Evolutionary conservation across 441 rosid species (phyloP).

Genomic region (Mallotus repandus): DNA sequence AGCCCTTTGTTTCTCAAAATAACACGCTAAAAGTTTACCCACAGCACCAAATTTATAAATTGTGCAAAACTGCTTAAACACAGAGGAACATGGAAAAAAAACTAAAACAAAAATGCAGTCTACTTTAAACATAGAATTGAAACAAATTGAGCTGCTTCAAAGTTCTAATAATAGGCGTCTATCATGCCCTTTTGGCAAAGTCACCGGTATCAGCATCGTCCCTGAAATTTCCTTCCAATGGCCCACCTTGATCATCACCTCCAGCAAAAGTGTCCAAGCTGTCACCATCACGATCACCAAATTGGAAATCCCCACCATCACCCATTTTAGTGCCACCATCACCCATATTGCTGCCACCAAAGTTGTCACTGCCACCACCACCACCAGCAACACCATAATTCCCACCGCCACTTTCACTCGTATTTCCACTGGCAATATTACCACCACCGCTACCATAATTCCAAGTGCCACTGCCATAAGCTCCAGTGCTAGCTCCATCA

Average conservation of each 20-base stretch:
- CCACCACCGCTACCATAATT: constrained; percentile 29
- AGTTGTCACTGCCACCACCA: constrained; percentile 17
- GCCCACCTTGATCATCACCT: constrained; percentile 20
- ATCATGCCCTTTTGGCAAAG: constrained; percentile 71
- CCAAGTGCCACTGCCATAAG: constrained; percentile 17
- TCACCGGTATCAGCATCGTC: constrained; percentile 44
- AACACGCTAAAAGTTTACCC: background rate
- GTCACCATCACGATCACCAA: constrained; percentile 29
- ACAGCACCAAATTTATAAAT: constrained; percentile 11
- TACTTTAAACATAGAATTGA: background rate
- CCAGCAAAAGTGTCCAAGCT: constrained; percentile 27
- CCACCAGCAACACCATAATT: constrained; percentile 28
- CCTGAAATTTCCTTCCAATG: constrained; percentile 6
- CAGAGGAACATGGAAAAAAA: background rate
- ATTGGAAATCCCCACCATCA: constrained; percentile 13
- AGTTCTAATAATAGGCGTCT: background rate
- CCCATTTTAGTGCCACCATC: constrained; percentile 11
- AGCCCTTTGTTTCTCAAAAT: background rate
- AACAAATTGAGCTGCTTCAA: constrained; percentile 2
- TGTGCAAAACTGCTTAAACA: background rate
- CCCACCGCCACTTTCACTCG: constrained; percentile 16
- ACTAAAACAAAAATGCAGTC: constrained; percentile 10
- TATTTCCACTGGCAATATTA: background rate
- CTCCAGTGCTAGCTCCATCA: constrained; percentile 28
- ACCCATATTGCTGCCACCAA: background rate